Conservation (phyloP, 257 asterid species). For the Striga asiatica region DNA sequence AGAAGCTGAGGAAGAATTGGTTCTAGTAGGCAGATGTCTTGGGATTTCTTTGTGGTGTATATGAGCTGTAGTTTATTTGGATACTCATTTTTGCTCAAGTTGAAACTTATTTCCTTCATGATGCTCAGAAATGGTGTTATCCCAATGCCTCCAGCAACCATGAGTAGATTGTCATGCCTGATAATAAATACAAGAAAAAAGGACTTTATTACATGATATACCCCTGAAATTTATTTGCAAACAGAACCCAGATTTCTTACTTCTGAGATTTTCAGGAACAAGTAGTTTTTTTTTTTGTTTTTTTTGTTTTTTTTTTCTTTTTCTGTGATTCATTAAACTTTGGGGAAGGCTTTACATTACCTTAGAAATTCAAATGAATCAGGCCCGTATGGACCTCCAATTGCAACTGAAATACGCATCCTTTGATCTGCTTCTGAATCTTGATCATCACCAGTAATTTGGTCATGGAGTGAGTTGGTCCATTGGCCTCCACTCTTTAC, state of each 20-base stretch:
- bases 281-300: too few relatives aligned
- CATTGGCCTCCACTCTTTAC: constrained; percentile 62
- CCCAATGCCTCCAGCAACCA: constrained; percentile 89
- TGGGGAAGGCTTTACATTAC: too few relatives aligned
- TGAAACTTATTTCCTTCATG: constrained; percentile 40
- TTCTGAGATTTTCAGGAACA: not conserved
- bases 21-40: constrained; percentile 42
- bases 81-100: constrained; percentile 21
- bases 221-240: not conserved
- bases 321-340: too few relatives aligned
- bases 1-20: constrained; percentile 42
- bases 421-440: constrained; percentile 49
- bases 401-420: constrained; percentile 36
- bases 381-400: constrained; percentile 91
- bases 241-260: not conserved
- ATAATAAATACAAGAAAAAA: not conserved
- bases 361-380: constrained; percentile 48
- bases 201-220: not conserved
- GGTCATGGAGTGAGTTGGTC: constrained; percentile 49
- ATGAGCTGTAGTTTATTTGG: constrained; percentile 45
- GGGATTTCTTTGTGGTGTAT: constrained; percentile 37
- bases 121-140: constrained; percentile 69
- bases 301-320: too few relatives aligned
- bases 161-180: constrained; percentile 59
- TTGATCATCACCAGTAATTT: constrained; percentile 18